Base-by-base conservation (phyloP, 768 basidiomycete genomes). In the Trametopsis cervina region DNA sequence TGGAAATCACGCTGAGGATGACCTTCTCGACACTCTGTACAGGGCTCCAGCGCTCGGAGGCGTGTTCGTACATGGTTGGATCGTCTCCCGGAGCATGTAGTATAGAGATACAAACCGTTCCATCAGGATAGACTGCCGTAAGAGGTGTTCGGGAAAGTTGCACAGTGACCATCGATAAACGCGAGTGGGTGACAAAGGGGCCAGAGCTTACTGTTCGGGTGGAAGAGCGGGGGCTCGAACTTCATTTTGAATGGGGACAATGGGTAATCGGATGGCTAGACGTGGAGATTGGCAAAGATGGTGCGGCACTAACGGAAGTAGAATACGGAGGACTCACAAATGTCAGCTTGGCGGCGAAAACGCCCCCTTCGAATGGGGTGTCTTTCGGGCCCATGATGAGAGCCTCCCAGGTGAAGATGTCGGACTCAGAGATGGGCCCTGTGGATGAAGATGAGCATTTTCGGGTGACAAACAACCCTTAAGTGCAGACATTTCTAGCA, bases 191-290 rank as follows among this genome's bases (percentile, higher is more conserved):
- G n/a, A n/a, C n/a, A n/a, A n/a, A n/a, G n/a, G n/a, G n/a, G n/a
- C n/a, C n/a, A n/a, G 35, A 44, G 69, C 87, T 66, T 56, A 95
- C 96, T 87, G 65, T 99, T 99, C 15, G 96, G 96, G 67, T 99
- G 96, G 67, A 97, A 89, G 47, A 99, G 65, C 2, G 95, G 94
- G 2, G 96, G 96, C 39, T 97, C 93, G 60, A 99, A 99, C 61
- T 80, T 91, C 96, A 99, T 98, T 72, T 93, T 97, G 83, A 98
- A 98, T 17, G 96, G 96, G 44, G 90, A 95, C 59, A 99, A 71
- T 25, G 96, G 96, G 68, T 99, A 99, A 62, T 99, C 96, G 33
- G 76, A 63, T 0, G 93, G 93, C 91, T 92, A 48, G 17, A 23
- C 6, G 10, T 22, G 6, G 27, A 43, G 27, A 25, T 4, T 17